phyloP scores from a whole-genome alignment of 495 filamentous ascomycete species.

The Cudoniella acicularis region DNA sequence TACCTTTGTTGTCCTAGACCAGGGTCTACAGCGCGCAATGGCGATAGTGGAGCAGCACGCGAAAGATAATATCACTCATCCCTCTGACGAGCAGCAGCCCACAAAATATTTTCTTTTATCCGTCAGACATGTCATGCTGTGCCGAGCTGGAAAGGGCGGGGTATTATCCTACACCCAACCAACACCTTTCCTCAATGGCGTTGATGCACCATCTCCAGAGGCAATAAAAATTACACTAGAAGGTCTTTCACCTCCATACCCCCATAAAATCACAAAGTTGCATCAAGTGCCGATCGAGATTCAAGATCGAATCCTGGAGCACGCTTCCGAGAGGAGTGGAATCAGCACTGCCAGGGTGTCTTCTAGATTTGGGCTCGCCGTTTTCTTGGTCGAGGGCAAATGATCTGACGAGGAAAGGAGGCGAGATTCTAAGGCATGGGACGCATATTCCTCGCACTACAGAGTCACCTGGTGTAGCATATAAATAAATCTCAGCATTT shows the following conservation, averaged over 20 bases:
- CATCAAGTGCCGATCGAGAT: slow-evolving; percentile 13
- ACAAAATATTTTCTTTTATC: slow-evolving; percentile 13
- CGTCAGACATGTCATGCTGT: slow-evolving; percentile 13
- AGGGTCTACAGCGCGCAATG: slow-evolving; percentile 1
- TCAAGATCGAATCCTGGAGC: slow-evolving; percentile 9
- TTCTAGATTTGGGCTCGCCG: neutral
- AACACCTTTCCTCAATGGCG: slow-evolving; percentile 3
- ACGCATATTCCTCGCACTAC: neutral
- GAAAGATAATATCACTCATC: neutral
- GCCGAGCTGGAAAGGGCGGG: slow-evolving; percentile 1
- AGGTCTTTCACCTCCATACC: neutral
- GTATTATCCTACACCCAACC: slow-evolving; percentile 3
- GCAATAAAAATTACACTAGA: slow-evolving; percentile 10
- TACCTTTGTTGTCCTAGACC: neutral
- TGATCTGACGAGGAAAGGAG: neutral
- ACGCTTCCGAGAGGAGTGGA: slow-evolving; percentile 11
- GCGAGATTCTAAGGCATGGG: neutral
- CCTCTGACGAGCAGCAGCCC: neutral
- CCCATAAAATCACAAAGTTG: neutral
- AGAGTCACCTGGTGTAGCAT: too few species aligned
- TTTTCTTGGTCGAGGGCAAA: neutral
- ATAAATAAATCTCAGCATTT: too few species aligned
- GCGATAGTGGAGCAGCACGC: neutral
- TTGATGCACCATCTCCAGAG: neutral
- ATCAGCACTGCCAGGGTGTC: slow-evolving; percentile 10